These are phyloP conservation scores for Fusarium domesticum DNA, from an alignment of 2,329 filamentous ascomycete species.

Conservation along the genomic window DNA sequence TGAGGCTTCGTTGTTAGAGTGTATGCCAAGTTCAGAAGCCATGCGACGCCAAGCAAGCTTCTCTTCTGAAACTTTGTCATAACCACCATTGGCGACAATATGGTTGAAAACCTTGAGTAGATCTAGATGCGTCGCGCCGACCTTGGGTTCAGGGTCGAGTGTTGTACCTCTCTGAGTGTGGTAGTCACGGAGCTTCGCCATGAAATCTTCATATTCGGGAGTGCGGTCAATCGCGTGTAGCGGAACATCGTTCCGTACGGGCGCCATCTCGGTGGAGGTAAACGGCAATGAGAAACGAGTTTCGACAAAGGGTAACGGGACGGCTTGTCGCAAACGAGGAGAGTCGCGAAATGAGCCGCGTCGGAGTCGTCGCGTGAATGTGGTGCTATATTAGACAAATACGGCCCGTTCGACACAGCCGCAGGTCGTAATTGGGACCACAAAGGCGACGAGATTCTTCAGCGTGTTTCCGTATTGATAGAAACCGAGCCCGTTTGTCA, in stretches of 20 bases:
- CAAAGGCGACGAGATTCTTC: neutral
- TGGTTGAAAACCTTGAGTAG: conserved; percentile 75
- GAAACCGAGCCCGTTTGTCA: neutral
- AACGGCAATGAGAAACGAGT: too few species aligned
- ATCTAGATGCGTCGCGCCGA: conserved; percentile 73
- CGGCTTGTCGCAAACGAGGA: neutral
- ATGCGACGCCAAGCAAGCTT: conserved; percentile 84
- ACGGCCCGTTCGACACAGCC: neutral
- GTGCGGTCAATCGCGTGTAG: conserved; percentile 55
- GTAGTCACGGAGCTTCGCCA: conserved; percentile 67
- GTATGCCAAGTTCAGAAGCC: conserved; percentile 71
- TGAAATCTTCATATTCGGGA: conserved; percentile 75
- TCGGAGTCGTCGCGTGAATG: neutral
- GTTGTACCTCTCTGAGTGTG: conserved; percentile 75
- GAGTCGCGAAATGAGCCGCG: neutral
- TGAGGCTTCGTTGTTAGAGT: conserved; percentile 72
- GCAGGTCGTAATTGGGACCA: neutral
- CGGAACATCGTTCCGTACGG: conserved; percentile 37
- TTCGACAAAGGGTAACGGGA: neutral
- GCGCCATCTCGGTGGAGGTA: conserved; percentile 30
- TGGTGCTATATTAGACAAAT: neutral
- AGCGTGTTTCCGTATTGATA: neutral
- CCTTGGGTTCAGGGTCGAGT: conserved; percentile 77
- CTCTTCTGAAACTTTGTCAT: conserved; percentile 78
- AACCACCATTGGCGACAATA: conserved; percentile 75